phyloP scores from a whole-genome alignment of 2,329 filamentous ascomycete genomes.

The Aureobasidium sp. region DNA sequence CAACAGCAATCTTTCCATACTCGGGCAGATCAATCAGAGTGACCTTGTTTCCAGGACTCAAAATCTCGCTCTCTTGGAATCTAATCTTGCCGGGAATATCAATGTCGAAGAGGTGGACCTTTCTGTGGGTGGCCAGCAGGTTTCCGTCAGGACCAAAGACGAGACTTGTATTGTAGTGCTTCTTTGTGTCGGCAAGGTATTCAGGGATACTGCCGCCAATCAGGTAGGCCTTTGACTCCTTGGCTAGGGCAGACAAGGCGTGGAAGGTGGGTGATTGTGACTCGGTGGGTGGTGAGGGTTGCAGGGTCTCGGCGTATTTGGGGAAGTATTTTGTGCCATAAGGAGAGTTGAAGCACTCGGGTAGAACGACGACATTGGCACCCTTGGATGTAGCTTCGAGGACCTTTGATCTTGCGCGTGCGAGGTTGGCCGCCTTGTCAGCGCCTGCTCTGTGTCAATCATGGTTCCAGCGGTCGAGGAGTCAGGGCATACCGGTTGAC shows the following conservation, averaged over 20 bases:
- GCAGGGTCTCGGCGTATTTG: slow-evolving; percentile 81
- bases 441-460: slow-evolving; percentile 26
- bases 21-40: slow-evolving; percentile 80
- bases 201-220: slow-evolving; percentile 93
- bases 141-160: slow-evolving; percentile 69
- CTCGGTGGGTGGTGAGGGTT: slow-evolving; percentile 61
- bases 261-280: slow-evolving; percentile 75
- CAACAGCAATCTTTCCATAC: slow-evolving; percentile 78
- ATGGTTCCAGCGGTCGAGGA: background rate
- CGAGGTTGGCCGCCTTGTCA: slow-evolving; percentile 79
- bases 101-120: slow-evolving; percentile 96
- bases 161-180: slow-evolving; percentile 85
- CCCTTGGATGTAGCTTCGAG: slow-evolving; percentile 67
- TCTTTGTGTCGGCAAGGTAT: slow-evolving; percentile 54
- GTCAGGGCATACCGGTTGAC: slow-evolving; percentile 48
- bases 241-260: slow-evolving; percentile 70
- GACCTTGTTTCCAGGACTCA: slow-evolving; percentile 74
- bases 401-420: slow-evolving; percentile 71
- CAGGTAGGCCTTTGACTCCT: slow-evolving; percentile 69
- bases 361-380: slow-evolving; percentile 80
- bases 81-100: slow-evolving; percentile 91
- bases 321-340: slow-evolving; percentile 91
- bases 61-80: slow-evolving; percentile 83
- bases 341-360: slow-evolving; percentile 98
- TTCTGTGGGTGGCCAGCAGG: slow-evolving; percentile 83